Base-by-base conservation (phyloP, 495 filamentous ascomycete species). In the Durotheca rogersii region DNA sequence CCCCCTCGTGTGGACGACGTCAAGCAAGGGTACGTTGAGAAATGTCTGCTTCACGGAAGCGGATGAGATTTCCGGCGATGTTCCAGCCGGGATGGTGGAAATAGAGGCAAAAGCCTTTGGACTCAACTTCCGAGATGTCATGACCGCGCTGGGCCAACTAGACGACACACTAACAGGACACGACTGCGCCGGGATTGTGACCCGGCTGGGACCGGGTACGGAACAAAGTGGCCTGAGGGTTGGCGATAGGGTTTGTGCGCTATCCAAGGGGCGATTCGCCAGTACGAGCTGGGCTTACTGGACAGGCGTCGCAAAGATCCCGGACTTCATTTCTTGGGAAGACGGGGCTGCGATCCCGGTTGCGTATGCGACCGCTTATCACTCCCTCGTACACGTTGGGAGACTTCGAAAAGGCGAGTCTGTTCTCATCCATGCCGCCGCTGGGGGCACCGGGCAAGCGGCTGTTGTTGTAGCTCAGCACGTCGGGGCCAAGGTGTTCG, bases 401-500 rank as follows among this genome's bases (percentile, higher is more conserved):
- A 39, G 64, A 2, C 51, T 77, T 0, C 43, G 67, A 23, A 61
- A 66, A 66, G 82, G 30, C 48, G 84, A 85, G 43, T 69, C 56
- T 0, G 69, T 84, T 0, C 66, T 87, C 10, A 81, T 87, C 33
- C 79, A 85, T 45, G 67, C 71, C 0, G 83, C 73, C 0, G 67
- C 78, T 0, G 78, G 79, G 11, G 76, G 73, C 18, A 68, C 82
- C 0, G 83, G 82, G 3, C 77, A 82, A 52, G 79, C 78, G 3
- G 74, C 81, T 0, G 72, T 86, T 31, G 66, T 71, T 46, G 41
- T 86, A 0, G 71, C 75, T 0, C 68, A 80, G 34, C 52, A 67
- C 2, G 50, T 75, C 1, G 76, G 79, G 0, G 76, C 78, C 1
- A 72, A 79, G 41, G 67, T 86, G 3, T 85, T 76, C 53, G 74